These are phyloP conservation scores for Hyaloscypha variabilis DNA, from an alignment of 495 filamentous ascomycete genomes.

Conservation along the genomic window DNA sequence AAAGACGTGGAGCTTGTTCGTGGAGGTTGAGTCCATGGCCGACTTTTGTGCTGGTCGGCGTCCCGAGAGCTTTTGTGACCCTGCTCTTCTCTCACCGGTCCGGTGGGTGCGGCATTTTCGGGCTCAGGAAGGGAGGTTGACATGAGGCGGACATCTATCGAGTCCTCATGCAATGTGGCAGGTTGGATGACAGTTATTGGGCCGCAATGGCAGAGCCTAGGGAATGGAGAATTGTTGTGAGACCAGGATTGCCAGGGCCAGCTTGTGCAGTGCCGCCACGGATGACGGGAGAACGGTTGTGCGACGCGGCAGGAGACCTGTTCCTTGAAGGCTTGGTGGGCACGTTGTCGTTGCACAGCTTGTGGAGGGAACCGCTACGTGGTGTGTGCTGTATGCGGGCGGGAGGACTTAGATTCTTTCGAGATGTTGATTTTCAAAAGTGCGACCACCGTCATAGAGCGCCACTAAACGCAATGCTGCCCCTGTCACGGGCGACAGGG, in stretches of 20 bases:
- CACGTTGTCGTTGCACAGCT: conserved; percentile 20
- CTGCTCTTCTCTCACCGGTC: conserved; percentile 25
- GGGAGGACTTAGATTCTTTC: background rate
- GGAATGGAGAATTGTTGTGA: conserved; percentile 7
- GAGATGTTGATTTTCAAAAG: background rate
- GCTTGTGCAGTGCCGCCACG: conserved; percentile 17
- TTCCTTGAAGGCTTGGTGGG: conserved; percentile 9
- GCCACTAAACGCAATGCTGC: background rate
- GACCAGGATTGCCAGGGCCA: conserved; percentile 13
- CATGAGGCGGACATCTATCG: conserved; percentile 36
- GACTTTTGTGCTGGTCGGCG: conserved; percentile 25
- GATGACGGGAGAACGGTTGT: conserved; percentile 3
- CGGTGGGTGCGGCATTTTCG: conserved; percentile 34
- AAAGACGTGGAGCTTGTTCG: conserved; percentile 28
- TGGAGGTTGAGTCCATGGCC: conserved; percentile 15
- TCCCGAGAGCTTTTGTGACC: conserved; percentile 21
- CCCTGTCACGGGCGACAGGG: background rate
- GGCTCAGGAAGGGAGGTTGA: conserved; percentile 31
- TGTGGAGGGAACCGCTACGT: background rate
- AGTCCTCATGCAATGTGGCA: conserved; percentile 30
- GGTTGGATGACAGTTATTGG: conserved; percentile 29
- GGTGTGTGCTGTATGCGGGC: background rate
- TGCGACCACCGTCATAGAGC: background rate
- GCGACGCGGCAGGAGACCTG: background rate
- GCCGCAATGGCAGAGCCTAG: conserved; percentile 22